Evolutionary conservation across 768 basidiomycete species (phyloP).

Genomic region (Baorangia bicolor): DNA sequence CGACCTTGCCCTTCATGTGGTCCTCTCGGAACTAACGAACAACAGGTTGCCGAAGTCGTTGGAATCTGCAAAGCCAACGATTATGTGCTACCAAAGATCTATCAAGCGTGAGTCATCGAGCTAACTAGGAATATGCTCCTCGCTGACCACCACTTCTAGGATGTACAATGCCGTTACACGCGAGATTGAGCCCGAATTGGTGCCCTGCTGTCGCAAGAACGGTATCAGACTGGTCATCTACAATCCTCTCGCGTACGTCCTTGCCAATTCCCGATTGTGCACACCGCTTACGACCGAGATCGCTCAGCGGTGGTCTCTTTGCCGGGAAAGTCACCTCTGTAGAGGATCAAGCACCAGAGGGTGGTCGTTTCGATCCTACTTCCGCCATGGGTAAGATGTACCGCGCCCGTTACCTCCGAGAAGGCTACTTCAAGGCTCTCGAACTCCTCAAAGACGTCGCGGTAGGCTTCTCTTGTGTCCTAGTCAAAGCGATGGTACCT

Average conservation of each 20-base stretch:
- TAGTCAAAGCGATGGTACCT: neutral
- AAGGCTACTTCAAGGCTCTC: constrained; percentile 44
- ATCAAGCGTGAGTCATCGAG: constrained; percentile 45
- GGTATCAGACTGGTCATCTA: constrained; percentile 57
- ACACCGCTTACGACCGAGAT: neutral
- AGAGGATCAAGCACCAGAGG: constrained; percentile 31
- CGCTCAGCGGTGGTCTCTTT: constrained; percentile 9
- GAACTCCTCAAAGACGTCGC: constrained; percentile 40
- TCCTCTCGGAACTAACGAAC: neutral
- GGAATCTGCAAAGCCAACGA: constrained; percentile 54
- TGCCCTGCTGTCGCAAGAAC: constrained; percentile 58
- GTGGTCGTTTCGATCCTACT: constrained; percentile 43
- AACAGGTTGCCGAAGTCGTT: constrained; percentile 57
- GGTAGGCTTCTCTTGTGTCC: constrained; percentile 28
- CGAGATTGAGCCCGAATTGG: constrained; percentile 47
- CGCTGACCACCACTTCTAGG: constrained; percentile 6
- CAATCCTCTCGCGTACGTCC: constrained; percentile 50
- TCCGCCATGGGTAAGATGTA: constrained; percentile 43
- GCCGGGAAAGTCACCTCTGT: constrained; percentile 49
- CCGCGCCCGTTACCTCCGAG: constrained; percentile 43
- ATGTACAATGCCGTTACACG: constrained; percentile 52
- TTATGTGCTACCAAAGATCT: constrained; percentile 54
- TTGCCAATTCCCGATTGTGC: neutral
- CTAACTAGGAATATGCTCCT: neutral
- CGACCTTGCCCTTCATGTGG: neutral